phyloP scores from a whole-genome alignment of 768 basidiomycete genomes.

The Pisolithus albus region DNA sequence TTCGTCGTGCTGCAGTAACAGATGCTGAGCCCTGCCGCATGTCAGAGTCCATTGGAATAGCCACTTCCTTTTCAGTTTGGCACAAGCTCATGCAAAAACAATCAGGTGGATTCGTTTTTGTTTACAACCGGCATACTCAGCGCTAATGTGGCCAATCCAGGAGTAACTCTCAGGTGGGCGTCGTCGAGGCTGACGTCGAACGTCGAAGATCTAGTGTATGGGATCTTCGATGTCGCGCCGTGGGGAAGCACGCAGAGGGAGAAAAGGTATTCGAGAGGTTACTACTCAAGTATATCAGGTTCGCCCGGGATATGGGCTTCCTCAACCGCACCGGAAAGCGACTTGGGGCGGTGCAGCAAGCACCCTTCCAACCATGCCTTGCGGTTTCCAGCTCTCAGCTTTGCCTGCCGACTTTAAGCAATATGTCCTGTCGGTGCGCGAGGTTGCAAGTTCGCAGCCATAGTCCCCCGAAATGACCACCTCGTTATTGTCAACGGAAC shows the following conservation, averaged over 20 bases:
- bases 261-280: slow-evolving; percentile 5
- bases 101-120: too few species aligned
- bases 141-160: neutral
- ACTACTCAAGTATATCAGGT: neutral
- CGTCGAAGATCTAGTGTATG: slow-evolving; percentile 8
- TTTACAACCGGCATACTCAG: too few species aligned
- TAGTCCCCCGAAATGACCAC: neutral
- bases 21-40: too few species aligned
- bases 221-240: slow-evolving; percentile 8
- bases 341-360: neutral
- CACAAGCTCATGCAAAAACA: too few species aligned
- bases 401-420: too few species aligned
- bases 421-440: too few species aligned
- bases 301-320: neutral
- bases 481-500: neutral
- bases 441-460: too few species aligned
- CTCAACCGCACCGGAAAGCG: slow-evolving; percentile 6
- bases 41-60: too few species aligned
- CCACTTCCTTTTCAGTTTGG: too few species aligned
- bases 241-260: slow-evolving; percentile 12
- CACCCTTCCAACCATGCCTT: neutral
- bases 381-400: too few species aligned
- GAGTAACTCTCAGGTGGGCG: slow-evolving; percentile 4
- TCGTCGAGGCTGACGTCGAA: neutral
- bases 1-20: too few species aligned